phyloP scores from a whole-genome alignment of 345 rosid genomes.

The Linum usitatissimum region DNA sequence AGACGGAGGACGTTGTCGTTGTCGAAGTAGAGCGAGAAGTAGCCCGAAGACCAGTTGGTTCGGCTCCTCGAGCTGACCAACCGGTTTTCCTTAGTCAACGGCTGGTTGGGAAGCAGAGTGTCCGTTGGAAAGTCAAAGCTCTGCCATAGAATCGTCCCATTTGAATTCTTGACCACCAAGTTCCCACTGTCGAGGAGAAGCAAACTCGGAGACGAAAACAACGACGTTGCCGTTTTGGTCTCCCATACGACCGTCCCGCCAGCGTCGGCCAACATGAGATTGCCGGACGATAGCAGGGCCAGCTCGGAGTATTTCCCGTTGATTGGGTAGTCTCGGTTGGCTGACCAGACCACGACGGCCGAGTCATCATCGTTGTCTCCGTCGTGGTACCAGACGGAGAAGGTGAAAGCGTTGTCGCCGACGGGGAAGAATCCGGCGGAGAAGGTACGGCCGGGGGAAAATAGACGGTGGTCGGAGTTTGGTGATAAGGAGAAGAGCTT shows the following conservation, averaged over 20 bases:
- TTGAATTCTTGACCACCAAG: conserved; percentile 11
- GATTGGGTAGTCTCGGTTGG: conserved; percentile 30
- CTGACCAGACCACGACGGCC: conserved; percentile 29
- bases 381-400: conserved; percentile 27
- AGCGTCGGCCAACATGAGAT: conserved; percentile 23
- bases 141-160: conserved; percentile 18
- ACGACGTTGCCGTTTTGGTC: conserved; percentile 9
- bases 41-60: conserved; percentile 21
- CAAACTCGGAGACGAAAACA: background rate
- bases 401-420: conserved; percentile 23
- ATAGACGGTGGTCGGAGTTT: background rate
- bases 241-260: conserved; percentile 13
- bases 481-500: too few relatives aligned
- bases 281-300: conserved; percentile 11
- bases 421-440: conserved; percentile 26
- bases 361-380: too few relatives aligned
- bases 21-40: conserved; percentile 18
- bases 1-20: conserved; percentile 21
- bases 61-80: conserved; percentile 26
- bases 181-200: conserved; percentile 20
- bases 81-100: conserved; percentile 10
- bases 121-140: conserved; percentile 32
- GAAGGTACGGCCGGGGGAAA: conserved; percentile 17
- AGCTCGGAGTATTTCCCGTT: conserved; percentile 33
- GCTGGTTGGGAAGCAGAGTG: conserved; percentile 35